Percentiles rank a stretch among this genome's conserved stretches.
Evolutionary conservation across 306 rosid species (phyloP).

Genomic region (Fagus crenata): DNA sequence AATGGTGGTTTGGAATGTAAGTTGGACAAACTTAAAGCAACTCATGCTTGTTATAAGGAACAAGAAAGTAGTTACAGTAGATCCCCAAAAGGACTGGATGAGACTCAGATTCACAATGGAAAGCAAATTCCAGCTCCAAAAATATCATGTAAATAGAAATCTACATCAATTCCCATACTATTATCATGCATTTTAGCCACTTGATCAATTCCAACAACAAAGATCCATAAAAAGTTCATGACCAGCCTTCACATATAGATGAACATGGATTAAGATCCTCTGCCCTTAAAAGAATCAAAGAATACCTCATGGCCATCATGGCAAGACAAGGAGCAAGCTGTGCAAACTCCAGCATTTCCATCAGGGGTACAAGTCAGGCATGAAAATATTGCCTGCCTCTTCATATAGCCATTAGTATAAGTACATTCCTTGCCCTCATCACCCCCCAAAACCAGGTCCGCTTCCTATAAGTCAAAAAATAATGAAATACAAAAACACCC

Average conservation of each 20-base stretch:
- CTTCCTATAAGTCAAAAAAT: slow-evolving; percentile 56
- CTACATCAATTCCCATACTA: not conserved
- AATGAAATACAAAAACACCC: not conserved
- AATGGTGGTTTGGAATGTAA: not conserved
- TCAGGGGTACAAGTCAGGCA: slow-evolving; percentile 94
- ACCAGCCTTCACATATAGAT: not conserved
- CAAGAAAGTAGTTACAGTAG: not conserved
- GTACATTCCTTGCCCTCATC: slow-evolving; percentile 99
- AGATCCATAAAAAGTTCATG: not conserved
- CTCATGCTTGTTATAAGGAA: not conserved
- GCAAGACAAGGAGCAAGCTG: slow-evolving; percentile 98
- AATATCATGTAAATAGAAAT: not conserved
- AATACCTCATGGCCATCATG: slow-evolving; percentile 97
- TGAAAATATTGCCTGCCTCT: slow-evolving; percentile 95
- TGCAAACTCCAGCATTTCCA: slow-evolving; percentile 98
- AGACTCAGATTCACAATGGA: not conserved
- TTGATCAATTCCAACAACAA: not conserved
- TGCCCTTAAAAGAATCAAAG: not conserved
- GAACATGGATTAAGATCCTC: not conserved
- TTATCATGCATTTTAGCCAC: not conserved
- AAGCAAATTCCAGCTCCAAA: not conserved
- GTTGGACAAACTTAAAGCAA: not conserved
- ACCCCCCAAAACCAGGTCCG: slow-evolving; percentile 93
- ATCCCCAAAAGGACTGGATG: not conserved
- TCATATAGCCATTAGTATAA: slow-evolving; percentile 84